These are phyloP conservation scores for Penicillium canescens DNA, from an alignment of 495 filamentous ascomycete genomes.

Conservation along the genomic window DNA sequence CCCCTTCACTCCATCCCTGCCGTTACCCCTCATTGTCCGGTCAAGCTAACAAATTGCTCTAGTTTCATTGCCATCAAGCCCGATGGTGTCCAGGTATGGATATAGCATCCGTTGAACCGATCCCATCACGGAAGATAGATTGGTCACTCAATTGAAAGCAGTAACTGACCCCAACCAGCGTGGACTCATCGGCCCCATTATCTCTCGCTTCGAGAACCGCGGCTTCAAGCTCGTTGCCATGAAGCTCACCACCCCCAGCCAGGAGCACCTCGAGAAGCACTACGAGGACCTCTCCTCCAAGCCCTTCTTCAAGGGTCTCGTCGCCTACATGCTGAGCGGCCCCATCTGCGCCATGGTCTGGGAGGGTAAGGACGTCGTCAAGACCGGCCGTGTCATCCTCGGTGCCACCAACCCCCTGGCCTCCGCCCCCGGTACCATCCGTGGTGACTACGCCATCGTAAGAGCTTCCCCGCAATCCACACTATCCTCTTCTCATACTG, in stretches of 20 bases:
- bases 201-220: conserved; percentile 93
- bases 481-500: background rate
- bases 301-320: conserved; percentile 93
- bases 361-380: conserved; percentile 96
- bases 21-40: conserved; percentile 25
- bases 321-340: conserved; percentile 94
- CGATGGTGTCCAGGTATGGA: conserved; percentile 93
- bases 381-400: conserved; percentile 92
- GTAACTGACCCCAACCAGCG: conserved; percentile 57
- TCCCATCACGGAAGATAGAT: background rate
- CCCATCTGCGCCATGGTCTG: conserved; percentile 99
- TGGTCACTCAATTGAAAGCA: conserved; percentile 14
- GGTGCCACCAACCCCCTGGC: conserved; percentile 97
- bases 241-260: conserved; percentile 85
- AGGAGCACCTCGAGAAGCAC: conserved; percentile 96
- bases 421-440: conserved; percentile 94
- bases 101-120: conserved; percentile 2
- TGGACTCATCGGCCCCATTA: conserved; percentile 94
- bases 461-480: conserved; percentile 13
- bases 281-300: conserved; percentile 89
- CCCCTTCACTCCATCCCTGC: conserved; percentile 8
- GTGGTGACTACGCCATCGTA: conserved; percentile 78
- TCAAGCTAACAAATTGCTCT: conserved; percentile 48
- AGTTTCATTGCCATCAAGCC: conserved; percentile 99
- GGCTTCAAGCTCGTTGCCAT: conserved; percentile 98